phyloP scores from a whole-genome alignment of 192 early-diverging fungal genomes.

The Linnemannia zychae region DNA sequence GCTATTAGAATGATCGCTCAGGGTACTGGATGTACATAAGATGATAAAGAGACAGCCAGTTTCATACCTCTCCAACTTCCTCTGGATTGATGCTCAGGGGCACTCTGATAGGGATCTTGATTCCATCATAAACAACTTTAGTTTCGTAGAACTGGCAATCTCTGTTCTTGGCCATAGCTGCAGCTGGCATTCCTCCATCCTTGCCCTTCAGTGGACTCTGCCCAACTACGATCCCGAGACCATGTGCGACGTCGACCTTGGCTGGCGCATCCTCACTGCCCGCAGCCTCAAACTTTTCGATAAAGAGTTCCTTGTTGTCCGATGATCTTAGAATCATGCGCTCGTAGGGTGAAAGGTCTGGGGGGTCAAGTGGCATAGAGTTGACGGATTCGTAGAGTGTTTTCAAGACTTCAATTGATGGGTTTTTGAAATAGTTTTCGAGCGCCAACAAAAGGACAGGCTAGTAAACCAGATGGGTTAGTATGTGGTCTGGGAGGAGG shows the following conservation, averaged over 20 bases:
- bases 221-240: slow-evolving; percentile 46
- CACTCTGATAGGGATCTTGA: slow-evolving; percentile 89
- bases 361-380: slow-evolving; percentile 88
- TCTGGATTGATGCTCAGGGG: slow-evolving; percentile 89
- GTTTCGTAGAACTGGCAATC: slow-evolving; percentile 93
- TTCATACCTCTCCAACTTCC: slow-evolving; percentile 90
- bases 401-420: slow-evolving; percentile 79
- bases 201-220: slow-evolving; percentile 28
- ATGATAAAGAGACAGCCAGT: background rate
- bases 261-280: slow-evolving; percentile 14
- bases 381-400: slow-evolving; percentile 88
- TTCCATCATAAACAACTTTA: slow-evolving; percentile 84
- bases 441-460: slow-evolving; percentile 91
- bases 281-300: slow-evolving; percentile 77
- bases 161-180: slow-evolving; percentile 68
- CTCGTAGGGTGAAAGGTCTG: slow-evolving; percentile 82
- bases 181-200: background rate
- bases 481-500: background rate
- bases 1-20: background rate
- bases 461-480: slow-evolving; percentile 54
- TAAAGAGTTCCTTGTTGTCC: slow-evolving; percentile 88
- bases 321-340: slow-evolving; percentile 87
- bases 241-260: slow-evolving; percentile 56
- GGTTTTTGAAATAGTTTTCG: slow-evolving; percentile 90
- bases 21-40: background rate